phyloP scores from a whole-genome alignment of 2,329 filamentous ascomycete genomes.

The Apiospora arundinis region DNA sequence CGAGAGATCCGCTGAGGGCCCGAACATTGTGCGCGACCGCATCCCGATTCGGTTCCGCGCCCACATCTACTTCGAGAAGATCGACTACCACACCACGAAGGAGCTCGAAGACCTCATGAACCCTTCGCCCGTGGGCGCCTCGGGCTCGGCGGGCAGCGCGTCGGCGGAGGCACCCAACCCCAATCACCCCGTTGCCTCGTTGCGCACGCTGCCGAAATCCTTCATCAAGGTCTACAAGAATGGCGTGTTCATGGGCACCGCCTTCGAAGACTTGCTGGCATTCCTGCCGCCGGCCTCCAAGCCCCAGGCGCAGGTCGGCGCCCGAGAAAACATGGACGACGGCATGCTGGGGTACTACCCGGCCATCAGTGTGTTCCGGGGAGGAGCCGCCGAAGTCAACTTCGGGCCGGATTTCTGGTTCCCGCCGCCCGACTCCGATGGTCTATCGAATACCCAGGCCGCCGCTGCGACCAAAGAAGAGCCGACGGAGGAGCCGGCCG shows the following conservation, averaged over 20 bases:
- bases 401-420: constrained; percentile 95
- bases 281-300: constrained; percentile 91
- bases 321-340: constrained; percentile 88
- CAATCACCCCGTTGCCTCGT: constrained; percentile 74
- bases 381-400: constrained; percentile 89
- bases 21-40: constrained; percentile 91
- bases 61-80: constrained; percentile 92
- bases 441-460: constrained; percentile 34
- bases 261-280: constrained; percentile 85
- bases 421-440: constrained; percentile 68
- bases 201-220: constrained; percentile 86
- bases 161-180: constrained; percentile 66
- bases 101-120: constrained; percentile 87
- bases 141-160: constrained; percentile 41
- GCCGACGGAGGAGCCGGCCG: constrained; percentile 26
- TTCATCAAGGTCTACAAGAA: constrained; percentile 94
- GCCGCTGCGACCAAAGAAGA: constrained; percentile 8
- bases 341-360: constrained; percentile 96
- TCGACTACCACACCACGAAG: constrained; percentile 86
- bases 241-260: constrained; percentile 81
- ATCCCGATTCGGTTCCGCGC: constrained; percentile 94
- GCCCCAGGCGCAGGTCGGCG: constrained; percentile 73
- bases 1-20: constrained; percentile 55
- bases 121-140: constrained; percentile 59
- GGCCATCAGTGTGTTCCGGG: constrained; percentile 88